Evolutionary conservation across 805 yeast species (phyloP).

Genomic region (Candida morakotiae): DNA sequence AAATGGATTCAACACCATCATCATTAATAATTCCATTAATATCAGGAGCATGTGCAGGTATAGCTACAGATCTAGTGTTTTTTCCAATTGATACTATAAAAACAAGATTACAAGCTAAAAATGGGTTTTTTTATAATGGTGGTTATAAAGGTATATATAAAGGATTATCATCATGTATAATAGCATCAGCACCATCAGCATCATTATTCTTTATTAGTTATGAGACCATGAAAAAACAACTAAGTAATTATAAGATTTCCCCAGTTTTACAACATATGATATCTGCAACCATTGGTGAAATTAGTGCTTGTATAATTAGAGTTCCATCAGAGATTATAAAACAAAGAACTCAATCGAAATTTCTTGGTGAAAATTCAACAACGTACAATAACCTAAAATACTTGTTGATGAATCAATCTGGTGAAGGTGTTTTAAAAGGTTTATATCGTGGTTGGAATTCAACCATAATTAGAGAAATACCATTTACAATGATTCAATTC

Average conservation of each 20-base stretch:
- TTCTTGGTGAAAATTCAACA: constrained; percentile 40
- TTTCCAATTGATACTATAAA: constrained; percentile 96
- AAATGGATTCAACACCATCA: neutral
- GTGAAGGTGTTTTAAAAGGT: constrained; percentile 76
- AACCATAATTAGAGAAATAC: constrained; percentile 92
- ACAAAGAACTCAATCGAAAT: constrained; percentile 77
- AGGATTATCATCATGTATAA: constrained; percentile 90
- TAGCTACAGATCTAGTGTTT: constrained; percentile 88
- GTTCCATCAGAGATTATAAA: constrained; percentile 97
- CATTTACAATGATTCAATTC: constrained; percentile 93
- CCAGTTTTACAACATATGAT: constrained; percentile 66
- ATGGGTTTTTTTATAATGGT: constrained; percentile 90
- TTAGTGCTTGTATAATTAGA: constrained; percentile 88
- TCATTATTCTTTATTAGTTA: constrained; percentile 61
- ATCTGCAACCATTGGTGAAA: constrained; percentile 85
- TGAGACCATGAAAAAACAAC: constrained; percentile 59
- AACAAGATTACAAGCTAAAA: constrained; percentile 91
- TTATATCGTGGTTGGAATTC: constrained; percentile 91
- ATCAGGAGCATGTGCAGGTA: constrained; percentile 95
- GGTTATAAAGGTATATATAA: constrained; percentile 89
- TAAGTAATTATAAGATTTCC: constrained; percentile 23
- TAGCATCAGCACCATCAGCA: constrained; percentile 85
- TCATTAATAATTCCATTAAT: constrained; percentile 11
- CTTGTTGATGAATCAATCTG: constrained; percentile 58
- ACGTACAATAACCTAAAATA: constrained; percentile 67